Evolutionary conservation across 1,284 basidiomycete genomes (phyloP).

Genomic region (Marasmius sp.): DNA sequence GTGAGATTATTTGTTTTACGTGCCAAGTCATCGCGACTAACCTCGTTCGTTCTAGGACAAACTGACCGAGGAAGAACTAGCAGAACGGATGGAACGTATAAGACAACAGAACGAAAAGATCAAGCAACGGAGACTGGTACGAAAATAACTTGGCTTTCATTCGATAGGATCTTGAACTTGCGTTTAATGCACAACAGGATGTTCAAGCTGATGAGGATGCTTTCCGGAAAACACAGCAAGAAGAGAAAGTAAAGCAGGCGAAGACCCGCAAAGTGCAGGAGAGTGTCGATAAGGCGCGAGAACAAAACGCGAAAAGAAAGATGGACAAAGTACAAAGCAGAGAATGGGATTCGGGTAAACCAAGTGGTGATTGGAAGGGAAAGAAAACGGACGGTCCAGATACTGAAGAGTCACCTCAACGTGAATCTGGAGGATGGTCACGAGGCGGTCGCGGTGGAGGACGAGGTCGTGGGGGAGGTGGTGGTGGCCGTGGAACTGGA

Average conservation of each 20-base stretch:
- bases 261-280: constrained; percentile 50
- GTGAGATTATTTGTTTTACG: constrained; percentile 37
- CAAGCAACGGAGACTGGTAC: constrained; percentile 69
- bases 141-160: neutral
- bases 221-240: constrained; percentile 64
- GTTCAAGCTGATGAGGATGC: constrained; percentile 78
- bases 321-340: constrained; percentile 72
- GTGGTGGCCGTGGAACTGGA: constrained; percentile 7
- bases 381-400: constrained; percentile 7
- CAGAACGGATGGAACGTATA: constrained; percentile 72
- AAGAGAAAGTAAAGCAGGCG: constrained; percentile 30
- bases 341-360: constrained; percentile 85
- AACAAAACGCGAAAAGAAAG: constrained; percentile 75
- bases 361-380: constrained; percentile 42
- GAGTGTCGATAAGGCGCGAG: constrained; percentile 62
- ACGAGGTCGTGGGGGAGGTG: constrained; percentile 14
- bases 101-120: constrained; percentile 80
- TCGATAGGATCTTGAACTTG: too few species aligned
- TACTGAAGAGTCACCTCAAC: neutral
- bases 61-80: constrained; percentile 67
- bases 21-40: constrained; percentile 14
- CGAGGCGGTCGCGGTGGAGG: constrained; percentile 26
- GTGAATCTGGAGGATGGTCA: constrained; percentile 18
- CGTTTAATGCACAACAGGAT: constrained; percentile 41
- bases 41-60: constrained; percentile 55